Conservation (phyloP, 2,329 filamentous ascomycete genomes). For the Ceratocystiopsis minuta region DNA sequence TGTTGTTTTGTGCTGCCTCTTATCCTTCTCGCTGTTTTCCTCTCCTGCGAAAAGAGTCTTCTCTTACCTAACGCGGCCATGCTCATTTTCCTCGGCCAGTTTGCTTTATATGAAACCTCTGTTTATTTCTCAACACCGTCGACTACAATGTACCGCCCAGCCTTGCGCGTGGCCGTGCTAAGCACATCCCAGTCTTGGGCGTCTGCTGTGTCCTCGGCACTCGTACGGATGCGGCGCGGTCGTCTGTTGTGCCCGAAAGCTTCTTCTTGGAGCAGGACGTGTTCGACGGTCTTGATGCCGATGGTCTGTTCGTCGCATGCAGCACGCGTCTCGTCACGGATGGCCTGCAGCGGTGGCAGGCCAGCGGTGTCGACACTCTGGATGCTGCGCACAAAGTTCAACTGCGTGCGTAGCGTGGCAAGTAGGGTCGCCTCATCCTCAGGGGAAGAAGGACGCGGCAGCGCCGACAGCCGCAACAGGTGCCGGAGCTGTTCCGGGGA, state of each 20-base stretch:
- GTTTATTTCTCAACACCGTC: slow-evolving; percentile 25
- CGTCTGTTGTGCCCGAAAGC: slow-evolving; percentile 36
- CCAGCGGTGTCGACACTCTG: slow-evolving; percentile 59
- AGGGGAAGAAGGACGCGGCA: slow-evolving; percentile 48
- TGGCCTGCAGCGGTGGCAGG: slow-evolving; percentile 55
- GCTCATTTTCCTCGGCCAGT: not conserved
- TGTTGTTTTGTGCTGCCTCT: no score
- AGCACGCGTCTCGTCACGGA: slow-evolving; percentile 58
- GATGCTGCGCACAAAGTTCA: slow-evolving; percentile 79
- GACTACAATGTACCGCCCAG: slow-evolving; percentile 62
- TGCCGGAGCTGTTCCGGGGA: slow-evolving; percentile 57
- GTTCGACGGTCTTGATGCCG: slow-evolving; percentile 35
- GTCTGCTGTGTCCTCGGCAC: slow-evolving; percentile 20
- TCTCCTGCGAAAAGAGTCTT: no score
- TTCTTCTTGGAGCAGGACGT: slow-evolving; percentile 41
- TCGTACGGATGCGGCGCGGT: slow-evolving; percentile 17
- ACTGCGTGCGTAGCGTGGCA: slow-evolving; percentile 56
- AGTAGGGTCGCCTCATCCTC: slow-evolving; percentile 56
- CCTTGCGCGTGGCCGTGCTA: slow-evolving; percentile 43
- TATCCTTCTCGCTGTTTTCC: no score
- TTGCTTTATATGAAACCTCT: not conserved
- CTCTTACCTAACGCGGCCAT: not conserved
- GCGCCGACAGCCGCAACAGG: slow-evolving; percentile 73
- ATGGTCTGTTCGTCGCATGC: slow-evolving; percentile 40
- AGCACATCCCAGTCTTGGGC: slow-evolving; percentile 55